Base-by-base conservation (phyloP, 192 early-diverging fungal genomes). In the Rhizophagus sp. region DNA sequence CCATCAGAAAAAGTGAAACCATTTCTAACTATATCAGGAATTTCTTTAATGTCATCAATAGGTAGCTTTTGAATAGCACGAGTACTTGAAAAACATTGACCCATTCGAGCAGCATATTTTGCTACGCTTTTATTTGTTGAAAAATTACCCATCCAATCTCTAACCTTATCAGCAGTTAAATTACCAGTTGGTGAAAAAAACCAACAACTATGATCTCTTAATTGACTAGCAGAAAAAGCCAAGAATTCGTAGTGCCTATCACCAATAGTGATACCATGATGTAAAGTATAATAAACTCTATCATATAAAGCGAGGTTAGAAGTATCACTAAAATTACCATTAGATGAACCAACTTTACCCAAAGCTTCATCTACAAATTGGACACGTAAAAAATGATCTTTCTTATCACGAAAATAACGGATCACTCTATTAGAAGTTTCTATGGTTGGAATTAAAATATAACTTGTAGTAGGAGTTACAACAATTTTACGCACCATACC, bases 31-130 rank as follows among this genome's bases (percentile, higher is more conserved):
- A 96, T 84, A 71, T 96, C 94, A 3, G 75, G 71, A 61, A 95
- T 88, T 1, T 79, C 62, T 39, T 80, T 66, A 0, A 92, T 83
- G 4, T 91, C 85, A 8, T 83, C 47, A 7, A 76, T 73, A 2
- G 65, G 36, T 10, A 94, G 66, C 4, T 79, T 77, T 3, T 81
- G 80, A 17, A 90, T 89, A 13, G 87, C 88, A 0, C 83, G 83
- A 4, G 94, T 94, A 8, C 91, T 89, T 0, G 92, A 93, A 74
- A 95, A 94, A 75, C 91, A 92, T 80, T 94, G 94, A 0, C 92
- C 91, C 85, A 92, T 90, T 3, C 91, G 85, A 4, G 93, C 92
- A 0, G 89, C 92, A 75, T 90, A 87, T 62, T 92, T 91, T 13
- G 93, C 93, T 3, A 93, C 91, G 49, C 87, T 88, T 30, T 85